Conservation (phyloP, 495 filamentous ascomycete species). For the Penicillium chermesinum region DNA sequence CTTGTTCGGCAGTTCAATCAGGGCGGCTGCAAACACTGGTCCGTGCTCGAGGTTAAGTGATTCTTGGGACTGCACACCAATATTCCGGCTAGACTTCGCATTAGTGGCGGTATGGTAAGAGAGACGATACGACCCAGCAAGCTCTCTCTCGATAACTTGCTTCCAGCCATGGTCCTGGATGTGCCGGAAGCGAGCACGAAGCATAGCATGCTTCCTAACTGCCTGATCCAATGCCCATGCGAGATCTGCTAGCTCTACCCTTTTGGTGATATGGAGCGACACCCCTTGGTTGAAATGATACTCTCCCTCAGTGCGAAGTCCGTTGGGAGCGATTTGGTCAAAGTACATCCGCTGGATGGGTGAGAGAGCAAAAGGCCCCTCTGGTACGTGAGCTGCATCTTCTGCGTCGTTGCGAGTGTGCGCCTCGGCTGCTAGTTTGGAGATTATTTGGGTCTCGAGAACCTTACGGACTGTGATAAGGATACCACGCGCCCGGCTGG, state of each 20-base stretch:
- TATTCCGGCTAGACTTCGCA: background rate
- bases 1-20: conserved; percentile 37
- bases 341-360: conserved; percentile 22
- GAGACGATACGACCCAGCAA: background rate
- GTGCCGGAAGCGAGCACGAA: conserved; percentile 16
- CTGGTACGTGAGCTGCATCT: background rate
- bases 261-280: background rate
- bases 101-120: background rate
- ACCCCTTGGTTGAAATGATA: background rate
- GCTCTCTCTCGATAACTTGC: conserved; percentile 21
- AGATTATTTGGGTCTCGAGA: background rate
- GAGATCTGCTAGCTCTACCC: background rate
- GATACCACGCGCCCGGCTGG: background rate
- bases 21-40: conserved; percentile 5
- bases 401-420: background rate
- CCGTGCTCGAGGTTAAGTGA: background rate
- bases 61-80: background rate
- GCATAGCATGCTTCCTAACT: background rate
- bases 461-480: background rate
- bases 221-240: background rate
- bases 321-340: conserved; percentile 17
- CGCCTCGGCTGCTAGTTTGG: background rate
- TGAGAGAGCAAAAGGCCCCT: conserved; percentile 29
- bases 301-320: background rate
- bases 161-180: conserved; percentile 49